Percentiles rank a stretch among this genome's conserved stretches.
Conservation (phyloP, 2,329 filamentous ascomycete species). For the Colletotrichum sansevieriae region DNA sequence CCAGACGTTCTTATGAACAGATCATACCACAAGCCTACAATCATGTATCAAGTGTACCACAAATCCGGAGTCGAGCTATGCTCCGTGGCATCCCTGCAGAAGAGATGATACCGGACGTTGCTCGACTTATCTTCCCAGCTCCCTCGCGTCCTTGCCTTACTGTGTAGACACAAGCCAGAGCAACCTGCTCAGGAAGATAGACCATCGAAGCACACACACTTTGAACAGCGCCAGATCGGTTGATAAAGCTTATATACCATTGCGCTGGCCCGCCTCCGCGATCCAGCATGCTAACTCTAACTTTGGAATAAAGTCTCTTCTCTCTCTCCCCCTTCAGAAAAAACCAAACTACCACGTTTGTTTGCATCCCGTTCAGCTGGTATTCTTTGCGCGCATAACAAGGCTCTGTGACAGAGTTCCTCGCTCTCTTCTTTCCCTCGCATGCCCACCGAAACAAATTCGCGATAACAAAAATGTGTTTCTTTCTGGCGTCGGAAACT, state of each 20-base stretch:
- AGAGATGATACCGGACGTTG: too few relatives aligned
- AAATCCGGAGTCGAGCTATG: too few relatives aligned
- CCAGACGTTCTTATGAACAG: too few relatives aligned
- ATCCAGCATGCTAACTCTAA: slow-evolving; percentile 32
- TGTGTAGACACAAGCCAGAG: too few relatives aligned
- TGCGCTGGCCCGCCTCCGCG: slow-evolving; percentile 15
- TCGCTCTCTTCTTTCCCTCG: slow-evolving; percentile 2
- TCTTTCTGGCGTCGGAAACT: not conserved
- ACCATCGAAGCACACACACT: not conserved
- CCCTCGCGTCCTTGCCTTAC: too few relatives aligned
- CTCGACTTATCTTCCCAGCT: too few relatives aligned
- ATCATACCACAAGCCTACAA: too few relatives aligned
- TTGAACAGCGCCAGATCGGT: not conserved
- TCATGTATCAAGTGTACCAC: too few relatives aligned
- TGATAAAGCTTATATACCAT: slow-evolving; percentile 35
- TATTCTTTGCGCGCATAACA: slow-evolving; percentile 23
- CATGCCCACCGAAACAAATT: slow-evolving; percentile 5
- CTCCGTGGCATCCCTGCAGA: too few relatives aligned
- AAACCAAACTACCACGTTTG: slow-evolving; percentile 20
- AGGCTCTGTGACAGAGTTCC: slow-evolving; percentile 6
- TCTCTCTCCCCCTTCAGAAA: slow-evolving; percentile 1
- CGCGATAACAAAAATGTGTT: slow-evolving; percentile 12
- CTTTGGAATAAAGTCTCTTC: not conserved
- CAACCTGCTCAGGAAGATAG: too few relatives aligned
- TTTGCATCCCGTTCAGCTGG: slow-evolving; percentile 20